Base-by-base conservation (phyloP, 1,284 basidiomycete genomes). In the Microbotryum saponariae region DNA sequence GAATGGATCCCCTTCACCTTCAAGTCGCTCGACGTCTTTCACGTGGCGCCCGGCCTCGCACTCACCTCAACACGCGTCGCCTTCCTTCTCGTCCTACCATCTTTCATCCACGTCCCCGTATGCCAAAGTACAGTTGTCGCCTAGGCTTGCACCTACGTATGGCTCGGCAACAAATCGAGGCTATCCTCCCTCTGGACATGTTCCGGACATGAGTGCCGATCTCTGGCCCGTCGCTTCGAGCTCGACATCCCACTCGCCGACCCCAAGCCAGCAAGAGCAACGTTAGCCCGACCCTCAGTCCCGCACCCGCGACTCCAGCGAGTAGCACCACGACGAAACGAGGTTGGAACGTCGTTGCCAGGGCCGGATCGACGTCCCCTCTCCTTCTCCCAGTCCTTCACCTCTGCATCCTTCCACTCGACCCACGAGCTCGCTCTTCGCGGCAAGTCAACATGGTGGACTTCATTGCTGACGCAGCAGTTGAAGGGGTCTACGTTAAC, bases 51-150 rank as follows among this genome's bases (percentile, higher is more conserved):
- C 16, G 8, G 51, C 51, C n/a, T 53, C 60, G 16, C 37, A 42
- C 16, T 42, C 37, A 42, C 37, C 37, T 49, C 10, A 37, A 52
- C 55, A 61, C 58, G 47, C 55, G 29, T 56, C 60, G 37, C 21
- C 57, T 7, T 64, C 67, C 6, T 56, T 63, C 20, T 57, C 64
- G 0, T 23, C 60, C 46, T 58, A 4, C 59, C 33, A 25, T 51
- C 63, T 3, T 9, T 56, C 27, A 25, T 48, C 33, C 2, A 20
- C 48, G 4, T 54, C 54, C 27, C 51, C 64, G 2, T 48, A 59
- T 51, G 54, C 58, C 25, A 70, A 66, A 31, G 49, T 69, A 0
- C 69, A 70, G 14, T 25, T 70, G 18, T 67, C 65, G 16, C 69
- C 69, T 7, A 57, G 69, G 0, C 59, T 70, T 16, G 67, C 62